These are phyloP conservation scores for Oryza glaberrima DNA, from an alignment of 176 grass and related monocot species.

Conservation along the genomic window DNA sequence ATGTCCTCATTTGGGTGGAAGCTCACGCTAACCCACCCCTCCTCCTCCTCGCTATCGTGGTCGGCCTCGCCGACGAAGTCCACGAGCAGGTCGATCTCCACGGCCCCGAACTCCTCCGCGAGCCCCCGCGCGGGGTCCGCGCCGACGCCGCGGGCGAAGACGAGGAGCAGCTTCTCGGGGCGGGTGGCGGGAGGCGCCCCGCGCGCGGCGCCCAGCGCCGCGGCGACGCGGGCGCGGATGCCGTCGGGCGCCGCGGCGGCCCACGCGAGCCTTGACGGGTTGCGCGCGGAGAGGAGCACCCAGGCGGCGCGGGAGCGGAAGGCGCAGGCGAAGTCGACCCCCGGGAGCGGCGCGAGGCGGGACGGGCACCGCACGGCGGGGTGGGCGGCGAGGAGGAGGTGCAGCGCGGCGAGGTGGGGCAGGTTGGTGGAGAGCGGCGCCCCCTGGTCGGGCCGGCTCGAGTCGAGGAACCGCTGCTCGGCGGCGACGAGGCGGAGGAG, in stretches of 20 bases:
- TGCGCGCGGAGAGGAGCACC: slow-evolving; percentile 79
- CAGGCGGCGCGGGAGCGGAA: slow-evolving; percentile 61
- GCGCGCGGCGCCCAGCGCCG: slow-evolving; percentile 50
- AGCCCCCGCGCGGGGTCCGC: slow-evolving; percentile 47
- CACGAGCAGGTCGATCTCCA: slow-evolving; percentile 59
- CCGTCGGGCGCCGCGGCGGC: slow-evolving; percentile 3
- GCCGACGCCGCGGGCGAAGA: slow-evolving; percentile 75
- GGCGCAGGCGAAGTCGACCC: slow-evolving; percentile 78
- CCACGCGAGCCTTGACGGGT: slow-evolving; percentile 68
- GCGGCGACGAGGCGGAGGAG: slow-evolving; percentile 66
- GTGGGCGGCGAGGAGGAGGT: slow-evolving; percentile 73
- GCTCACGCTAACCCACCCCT: slow-evolving; percentile 55
- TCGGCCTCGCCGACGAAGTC: slow-evolving; percentile 51
- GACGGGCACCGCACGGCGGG: slow-evolving; percentile 66
- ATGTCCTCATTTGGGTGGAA: slow-evolving; percentile 38
- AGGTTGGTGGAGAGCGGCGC: slow-evolving; percentile 77
- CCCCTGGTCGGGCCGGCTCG: neutral
- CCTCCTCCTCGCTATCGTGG: slow-evolving; percentile 46
- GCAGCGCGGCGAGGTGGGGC: slow-evolving; percentile 66
- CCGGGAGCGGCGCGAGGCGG: slow-evolving; percentile 47
- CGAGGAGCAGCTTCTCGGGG: slow-evolving; percentile 69
- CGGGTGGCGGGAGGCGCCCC: slow-evolving; percentile 41
- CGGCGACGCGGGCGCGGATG: slow-evolving; percentile 50
- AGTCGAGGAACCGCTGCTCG: slow-evolving; percentile 70
- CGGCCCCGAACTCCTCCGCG: slow-evolving; percentile 57